Conservation (phyloP, 2,329 filamentous ascomycete species). For the Aurifilum marmelostoma region DNA sequence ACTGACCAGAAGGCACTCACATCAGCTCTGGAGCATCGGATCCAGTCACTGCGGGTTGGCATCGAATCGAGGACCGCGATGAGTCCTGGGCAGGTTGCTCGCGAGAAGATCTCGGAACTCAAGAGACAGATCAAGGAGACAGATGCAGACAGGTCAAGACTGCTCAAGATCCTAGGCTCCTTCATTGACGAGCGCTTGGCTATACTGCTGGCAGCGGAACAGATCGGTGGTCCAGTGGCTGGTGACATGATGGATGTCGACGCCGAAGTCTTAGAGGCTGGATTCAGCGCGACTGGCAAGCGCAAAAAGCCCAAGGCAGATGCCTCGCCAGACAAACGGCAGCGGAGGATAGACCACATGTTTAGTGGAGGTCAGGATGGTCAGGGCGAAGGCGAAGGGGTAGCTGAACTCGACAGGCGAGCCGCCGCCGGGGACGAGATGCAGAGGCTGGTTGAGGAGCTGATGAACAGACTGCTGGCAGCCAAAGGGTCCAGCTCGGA, state of each 20-base stretch:
- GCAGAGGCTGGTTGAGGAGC: constrained; percentile 61
- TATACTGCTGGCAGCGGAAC: constrained; percentile 78
- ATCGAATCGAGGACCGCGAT: constrained; percentile 61
- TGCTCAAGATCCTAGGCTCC: constrained; percentile 66
- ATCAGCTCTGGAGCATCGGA: constrained; percentile 57
- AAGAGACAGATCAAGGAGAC: constrained; percentile 62
- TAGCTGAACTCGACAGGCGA: constrained; percentile 48
- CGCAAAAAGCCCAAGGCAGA: constrained; percentile 51
- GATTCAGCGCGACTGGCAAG: constrained; percentile 64
- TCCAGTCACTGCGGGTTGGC: constrained; percentile 61
- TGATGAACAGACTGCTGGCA: constrained; percentile 62
- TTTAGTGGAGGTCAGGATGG: constrained; percentile 49
- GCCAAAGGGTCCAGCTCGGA: constrained; percentile 58
- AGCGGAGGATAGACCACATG: constrained; percentile 66
- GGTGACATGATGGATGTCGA: constrained; percentile 71
- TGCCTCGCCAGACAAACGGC: constrained; percentile 50
- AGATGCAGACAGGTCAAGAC: constrained; percentile 60
- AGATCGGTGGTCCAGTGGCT: constrained; percentile 80
- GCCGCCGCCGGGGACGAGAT: constrained; percentile 59
- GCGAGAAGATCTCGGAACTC: constrained; percentile 65
- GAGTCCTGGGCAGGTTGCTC: constrained; percentile 62
- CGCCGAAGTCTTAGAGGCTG: constrained; percentile 60
- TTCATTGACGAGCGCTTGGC: constrained; percentile 76
- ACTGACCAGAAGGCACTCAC: constrained; percentile 60
- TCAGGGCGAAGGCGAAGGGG: constrained; percentile 34